These are phyloP conservation scores for Dioszegia crocea DNA, from an alignment of 768 basidiomycete species.

Conservation along the genomic window DNA sequence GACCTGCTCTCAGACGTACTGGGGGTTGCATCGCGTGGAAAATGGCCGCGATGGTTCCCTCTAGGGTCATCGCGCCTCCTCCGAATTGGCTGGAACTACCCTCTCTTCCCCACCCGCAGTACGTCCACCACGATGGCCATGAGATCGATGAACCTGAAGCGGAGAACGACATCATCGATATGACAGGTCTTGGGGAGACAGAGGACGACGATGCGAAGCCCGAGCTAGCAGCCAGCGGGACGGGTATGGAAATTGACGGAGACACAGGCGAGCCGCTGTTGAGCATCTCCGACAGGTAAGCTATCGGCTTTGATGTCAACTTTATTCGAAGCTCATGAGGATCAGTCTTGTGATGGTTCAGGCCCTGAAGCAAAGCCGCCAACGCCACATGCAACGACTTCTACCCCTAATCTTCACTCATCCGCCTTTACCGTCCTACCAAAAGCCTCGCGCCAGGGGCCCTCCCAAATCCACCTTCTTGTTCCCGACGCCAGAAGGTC, in stretches of 20 bases:
- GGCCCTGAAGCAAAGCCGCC: slow-evolving; percentile 36
- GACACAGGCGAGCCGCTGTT: slow-evolving; percentile 27
- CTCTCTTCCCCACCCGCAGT: slow-evolving; percentile 21
- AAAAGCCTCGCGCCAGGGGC: slow-evolving; percentile 24
- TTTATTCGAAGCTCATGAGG: not conserved
- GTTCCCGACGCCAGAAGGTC: slow-evolving; percentile 31
- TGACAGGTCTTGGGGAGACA: not conserved
- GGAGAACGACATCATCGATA: slow-evolving; percentile 3
- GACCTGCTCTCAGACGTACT: no score
- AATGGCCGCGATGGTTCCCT: no score
- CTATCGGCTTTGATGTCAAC: not conserved
- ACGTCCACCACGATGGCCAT: slow-evolving; percentile 26
- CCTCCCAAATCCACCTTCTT: slow-evolving; percentile 29
- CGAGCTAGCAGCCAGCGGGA: slow-evolving; percentile 16
- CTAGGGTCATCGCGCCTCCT: not conserved
- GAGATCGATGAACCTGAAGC: slow-evolving; percentile 17
- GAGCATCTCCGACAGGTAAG: slow-evolving; percentile 25
- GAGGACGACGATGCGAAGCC: slow-evolving; percentile 28
- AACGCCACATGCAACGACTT: slow-evolving; percentile 33
- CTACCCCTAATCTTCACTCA: slow-evolving; percentile 42
- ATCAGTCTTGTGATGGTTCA: slow-evolving; percentile 27
- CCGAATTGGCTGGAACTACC: slow-evolving; percentile 20
- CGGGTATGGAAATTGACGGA: slow-evolving; percentile 17
- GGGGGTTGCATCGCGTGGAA: no score
- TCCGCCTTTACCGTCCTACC: slow-evolving; percentile 35